Percentiles rank a stretch among this genome's conserved stretches.
phyloP scores from a whole-genome alignment of 768 basidiomycete genomes.

The Astraeus odoratus region DNA sequence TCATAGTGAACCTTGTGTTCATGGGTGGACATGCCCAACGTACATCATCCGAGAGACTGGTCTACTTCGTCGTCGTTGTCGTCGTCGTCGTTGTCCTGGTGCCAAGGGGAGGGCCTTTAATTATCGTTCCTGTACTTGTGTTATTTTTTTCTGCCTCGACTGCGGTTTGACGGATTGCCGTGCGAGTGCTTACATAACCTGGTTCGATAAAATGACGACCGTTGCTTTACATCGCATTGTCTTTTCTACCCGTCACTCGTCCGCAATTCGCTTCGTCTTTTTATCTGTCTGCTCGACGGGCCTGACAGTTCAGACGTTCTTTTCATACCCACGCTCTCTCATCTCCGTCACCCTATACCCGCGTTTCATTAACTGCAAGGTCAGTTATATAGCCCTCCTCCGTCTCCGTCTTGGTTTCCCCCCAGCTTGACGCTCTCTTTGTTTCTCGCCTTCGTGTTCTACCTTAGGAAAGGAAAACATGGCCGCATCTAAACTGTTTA shows the following conservation, averaged over 20 bases:
- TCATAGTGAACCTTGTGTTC: no score
- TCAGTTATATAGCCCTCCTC: neutral
- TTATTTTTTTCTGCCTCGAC: no score
- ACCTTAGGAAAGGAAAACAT: conserved; percentile 21
- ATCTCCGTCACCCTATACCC: conserved; percentile 6
- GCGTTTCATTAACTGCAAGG: conserved; percentile 16
- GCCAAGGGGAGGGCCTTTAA: no score
- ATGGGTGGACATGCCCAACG: no score
- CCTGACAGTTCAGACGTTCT: conserved; percentile 15
- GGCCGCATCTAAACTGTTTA: conserved; percentile 47
- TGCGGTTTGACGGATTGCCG: no score
- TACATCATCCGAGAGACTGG: no score
- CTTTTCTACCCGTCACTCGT: neutral
- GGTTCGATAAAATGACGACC: neutral
- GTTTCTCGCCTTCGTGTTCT: conserved; percentile 12
- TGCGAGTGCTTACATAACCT: conserved; percentile 20
- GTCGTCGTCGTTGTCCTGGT: neutral
- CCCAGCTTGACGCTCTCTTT: conserved; percentile 1
- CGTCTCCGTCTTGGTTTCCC: neutral
- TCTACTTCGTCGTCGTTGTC: no score
- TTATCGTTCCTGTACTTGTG: no score
- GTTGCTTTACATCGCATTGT: conserved; percentile 1
- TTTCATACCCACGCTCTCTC: conserved; percentile 17
- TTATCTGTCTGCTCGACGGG: conserved; percentile 18
- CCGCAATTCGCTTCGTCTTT: conserved; percentile 1